Evolutionary conservation across 306 rosid genomes (phyloP).

Genomic region (Dryas octopetala): DNA sequence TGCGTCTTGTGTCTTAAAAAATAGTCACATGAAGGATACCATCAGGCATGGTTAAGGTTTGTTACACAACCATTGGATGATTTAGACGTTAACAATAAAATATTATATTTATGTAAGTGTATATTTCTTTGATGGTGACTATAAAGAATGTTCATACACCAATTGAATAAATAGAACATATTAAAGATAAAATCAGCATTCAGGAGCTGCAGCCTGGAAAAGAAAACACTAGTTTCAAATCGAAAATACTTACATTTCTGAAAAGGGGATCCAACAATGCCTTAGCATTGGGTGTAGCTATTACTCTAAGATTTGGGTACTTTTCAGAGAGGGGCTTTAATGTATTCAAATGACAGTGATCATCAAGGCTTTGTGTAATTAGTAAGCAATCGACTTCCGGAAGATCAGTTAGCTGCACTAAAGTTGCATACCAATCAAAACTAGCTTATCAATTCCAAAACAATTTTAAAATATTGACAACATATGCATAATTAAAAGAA

Average conservation of each 20-base stretch:
- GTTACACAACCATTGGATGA: too few relatives aligned
- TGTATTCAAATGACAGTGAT: constrained; percentile 96
- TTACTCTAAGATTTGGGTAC: constrained; percentile 59
- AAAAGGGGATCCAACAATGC: constrained; percentile 76
- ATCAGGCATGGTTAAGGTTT: too few relatives aligned
- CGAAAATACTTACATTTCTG: constrained; percentile 58
- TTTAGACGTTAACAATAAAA: too few relatives aligned
- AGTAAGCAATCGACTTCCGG: constrained; percentile 79
- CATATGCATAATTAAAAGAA: background rate
- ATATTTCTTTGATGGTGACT: background rate
- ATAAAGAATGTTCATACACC: background rate
- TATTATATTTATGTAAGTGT: too few relatives aligned
- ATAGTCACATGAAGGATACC: too few relatives aligned
- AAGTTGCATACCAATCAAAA: constrained; percentile 34
- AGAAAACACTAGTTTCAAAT: background rate
- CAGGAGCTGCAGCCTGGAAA: background rate
- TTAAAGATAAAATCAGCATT: background rate
- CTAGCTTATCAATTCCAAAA: constrained; percentile 21
- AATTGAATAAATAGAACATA: background rate
- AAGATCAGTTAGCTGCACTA: constrained; percentile 84
- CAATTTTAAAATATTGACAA: background rate
- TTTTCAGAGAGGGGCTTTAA: constrained; percentile 67
- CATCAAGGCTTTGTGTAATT: constrained; percentile 93
- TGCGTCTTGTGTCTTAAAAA: too few relatives aligned
- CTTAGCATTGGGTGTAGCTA: constrained; percentile 86